These are phyloP conservation scores for Mycocentrospora acerina DNA, from an alignment of 2,329 filamentous ascomycete species.

Conservation along the genomic window DNA sequence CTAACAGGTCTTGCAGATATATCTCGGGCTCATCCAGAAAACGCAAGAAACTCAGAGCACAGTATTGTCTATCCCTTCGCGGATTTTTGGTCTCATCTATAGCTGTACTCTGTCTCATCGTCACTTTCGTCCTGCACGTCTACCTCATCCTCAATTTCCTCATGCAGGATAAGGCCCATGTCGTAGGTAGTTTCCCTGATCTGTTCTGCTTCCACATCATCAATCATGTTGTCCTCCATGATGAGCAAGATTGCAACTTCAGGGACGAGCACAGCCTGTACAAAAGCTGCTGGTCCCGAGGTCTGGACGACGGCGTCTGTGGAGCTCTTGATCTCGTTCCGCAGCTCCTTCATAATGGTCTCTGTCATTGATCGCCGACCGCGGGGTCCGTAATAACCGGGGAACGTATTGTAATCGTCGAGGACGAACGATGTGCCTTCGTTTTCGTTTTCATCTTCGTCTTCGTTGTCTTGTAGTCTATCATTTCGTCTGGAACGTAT, in stretches of 20 bases:
- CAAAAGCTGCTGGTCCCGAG: slow-evolving; percentile 34
- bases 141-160: slow-evolving; percentile 59
- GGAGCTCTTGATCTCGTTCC: slow-evolving; percentile 26
- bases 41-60: too few species aligned
- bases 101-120: slow-evolving; percentile 17
- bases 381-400: slow-evolving; percentile 78
- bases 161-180: slow-evolving; percentile 68
- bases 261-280: slow-evolving; percentile 64
- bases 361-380: slow-evolving; percentile 71
- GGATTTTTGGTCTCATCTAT: not conserved
- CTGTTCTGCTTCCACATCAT: slow-evolving; percentile 47
- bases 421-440: slow-evolving; percentile 25
- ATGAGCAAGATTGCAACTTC: slow-evolving; percentile 62
- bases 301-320: slow-evolving; percentile 34
- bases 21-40: too few species aligned
- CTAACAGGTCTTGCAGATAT: too few species aligned
- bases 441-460: slow-evolving; percentile 21
- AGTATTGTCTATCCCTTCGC: not conserved
- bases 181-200: slow-evolving; percentile 68
- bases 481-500: slow-evolving; percentile 43
- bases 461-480: slow-evolving; percentile 40
- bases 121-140: slow-evolving; percentile 20
- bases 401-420: slow-evolving; percentile 20
- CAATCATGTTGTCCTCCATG: slow-evolving; percentile 57
- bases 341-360: slow-evolving; percentile 27